phyloP scores from a whole-genome alignment of 495 filamentous ascomycete species.

The Barbatosphaeria neglecta region DNA sequence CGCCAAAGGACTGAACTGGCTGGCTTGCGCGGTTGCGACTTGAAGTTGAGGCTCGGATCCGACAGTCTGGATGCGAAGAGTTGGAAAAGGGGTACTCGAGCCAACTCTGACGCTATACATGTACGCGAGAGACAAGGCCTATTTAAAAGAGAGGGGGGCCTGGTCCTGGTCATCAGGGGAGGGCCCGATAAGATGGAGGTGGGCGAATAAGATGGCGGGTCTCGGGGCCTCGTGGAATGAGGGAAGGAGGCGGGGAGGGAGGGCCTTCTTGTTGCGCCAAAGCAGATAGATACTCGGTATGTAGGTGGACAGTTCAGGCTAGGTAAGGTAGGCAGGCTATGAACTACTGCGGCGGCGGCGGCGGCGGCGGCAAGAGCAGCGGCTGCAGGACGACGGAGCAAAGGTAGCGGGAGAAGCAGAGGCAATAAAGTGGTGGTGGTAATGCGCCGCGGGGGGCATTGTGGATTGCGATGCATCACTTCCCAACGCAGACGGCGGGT shows the following conservation, averaged over 20 bases:
- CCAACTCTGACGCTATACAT: neutral
- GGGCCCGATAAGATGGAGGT: neutral
- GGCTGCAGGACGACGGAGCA: too few relatives aligned
- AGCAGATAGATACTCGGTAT: too few relatives aligned
- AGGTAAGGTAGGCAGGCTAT: neutral
- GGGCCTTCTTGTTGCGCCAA: too few relatives aligned
- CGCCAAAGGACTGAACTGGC: neutral
- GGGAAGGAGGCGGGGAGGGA: neutral
- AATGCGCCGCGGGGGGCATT: too few relatives aligned
- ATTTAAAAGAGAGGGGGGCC: neutral
- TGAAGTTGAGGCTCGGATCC: neutral
- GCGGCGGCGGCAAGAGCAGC: neutral
- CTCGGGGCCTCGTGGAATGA: neutral
- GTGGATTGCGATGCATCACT: neutral
- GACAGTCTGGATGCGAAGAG: neutral
- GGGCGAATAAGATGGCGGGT: neutral
- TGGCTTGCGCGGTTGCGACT: too few relatives aligned
- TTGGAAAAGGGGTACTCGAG: neutral
- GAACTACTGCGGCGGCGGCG: too few relatives aligned
- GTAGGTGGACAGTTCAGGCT: neutral
- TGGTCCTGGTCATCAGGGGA: neutral
- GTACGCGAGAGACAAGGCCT: neutral
- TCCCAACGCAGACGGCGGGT: neutral
- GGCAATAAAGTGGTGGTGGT: neutral
- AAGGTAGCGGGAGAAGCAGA: neutral